A percentile compares a stretch with the other conserved stretches of the same genome.
Conservation (phyloP, 192 early-diverging fungal species). For the Dissophora ornata region DNA sequence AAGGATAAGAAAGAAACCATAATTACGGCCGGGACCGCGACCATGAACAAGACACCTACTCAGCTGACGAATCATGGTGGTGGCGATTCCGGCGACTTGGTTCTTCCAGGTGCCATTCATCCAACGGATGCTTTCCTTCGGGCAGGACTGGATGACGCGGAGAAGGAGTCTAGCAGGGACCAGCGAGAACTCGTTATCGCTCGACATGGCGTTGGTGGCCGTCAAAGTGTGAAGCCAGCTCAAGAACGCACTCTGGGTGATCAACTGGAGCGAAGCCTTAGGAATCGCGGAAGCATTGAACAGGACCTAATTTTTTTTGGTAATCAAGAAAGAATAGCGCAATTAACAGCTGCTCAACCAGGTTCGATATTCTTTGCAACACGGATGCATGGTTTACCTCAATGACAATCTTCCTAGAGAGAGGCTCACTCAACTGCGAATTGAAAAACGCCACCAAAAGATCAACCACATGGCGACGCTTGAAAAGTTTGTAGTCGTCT, state of each 20-base stretch:
- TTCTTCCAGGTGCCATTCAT: slow-evolving; percentile 50
- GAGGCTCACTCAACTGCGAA: slow-evolving; percentile 72
- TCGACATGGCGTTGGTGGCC: slow-evolving; percentile 10
- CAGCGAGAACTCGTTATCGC: slow-evolving; percentile 45
- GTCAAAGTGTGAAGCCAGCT: slow-evolving; percentile 62
- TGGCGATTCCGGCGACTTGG: slow-evolving; percentile 46
- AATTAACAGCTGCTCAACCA: too few species aligned
- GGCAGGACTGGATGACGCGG: slow-evolving; percentile 46
- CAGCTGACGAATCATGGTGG: slow-evolving; percentile 40
- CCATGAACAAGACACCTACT: slow-evolving; percentile 45
- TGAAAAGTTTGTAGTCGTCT: slow-evolving; percentile 76
- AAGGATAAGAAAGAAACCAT: background rate
- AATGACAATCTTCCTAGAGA: slow-evolving; percentile 59
- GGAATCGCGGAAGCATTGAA: slow-evolving; percentile 66
- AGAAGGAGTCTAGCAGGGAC: slow-evolving; percentile 52
- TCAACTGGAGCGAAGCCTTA: slow-evolving; percentile 63
- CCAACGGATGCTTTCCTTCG: slow-evolving; percentile 41
- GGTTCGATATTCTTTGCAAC: slow-evolving; percentile 20
- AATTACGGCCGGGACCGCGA: too few species aligned
- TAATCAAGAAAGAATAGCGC: too few species aligned
- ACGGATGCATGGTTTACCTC: too few species aligned
- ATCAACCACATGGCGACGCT: slow-evolving; percentile 77
- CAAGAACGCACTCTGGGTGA: slow-evolving; percentile 70
- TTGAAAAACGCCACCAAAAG: slow-evolving; percentile 74
- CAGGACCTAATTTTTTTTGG: slow-evolving; percentile 63